phyloP scores from a whole-genome alignment of 768 basidiomycete genomes.

The Rhodotorula toruloides region DNA sequence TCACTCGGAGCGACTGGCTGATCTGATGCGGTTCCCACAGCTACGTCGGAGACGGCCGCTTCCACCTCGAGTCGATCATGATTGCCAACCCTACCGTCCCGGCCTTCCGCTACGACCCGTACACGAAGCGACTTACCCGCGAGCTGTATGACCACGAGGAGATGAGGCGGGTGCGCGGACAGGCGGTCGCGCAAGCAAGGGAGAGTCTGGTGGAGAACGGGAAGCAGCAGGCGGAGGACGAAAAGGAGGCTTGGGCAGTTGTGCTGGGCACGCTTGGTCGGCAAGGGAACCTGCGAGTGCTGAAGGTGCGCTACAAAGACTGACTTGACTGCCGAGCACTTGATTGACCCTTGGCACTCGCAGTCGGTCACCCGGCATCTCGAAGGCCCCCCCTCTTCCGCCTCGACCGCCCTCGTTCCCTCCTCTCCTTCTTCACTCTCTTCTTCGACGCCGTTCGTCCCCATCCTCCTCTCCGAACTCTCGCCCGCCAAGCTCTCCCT shows the following conservation, averaged over 20 bases:
- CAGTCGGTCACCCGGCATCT: conserved; percentile 59
- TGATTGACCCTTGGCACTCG: not conserved
- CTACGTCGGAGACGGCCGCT: conserved; percentile 97
- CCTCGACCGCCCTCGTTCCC: conserved; percentile 43
- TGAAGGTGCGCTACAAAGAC: conserved; percentile 56
- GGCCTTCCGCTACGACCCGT: conserved; percentile 96
- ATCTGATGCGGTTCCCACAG: not conserved
- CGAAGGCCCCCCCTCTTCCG: conserved; percentile 57
- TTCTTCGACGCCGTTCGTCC: conserved; percentile 51
- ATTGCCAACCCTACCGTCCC: conserved; percentile 94
- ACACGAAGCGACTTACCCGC: conserved; percentile 90
- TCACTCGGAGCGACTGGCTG: not conserved
- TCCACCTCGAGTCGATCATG: conserved; percentile 98
- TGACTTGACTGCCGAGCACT: not conserved
- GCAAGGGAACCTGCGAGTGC: conserved; percentile 85
- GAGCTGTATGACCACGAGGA: conserved; percentile 83
- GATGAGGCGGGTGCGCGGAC: conserved; percentile 70
- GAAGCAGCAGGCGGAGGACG: conserved; percentile 10
- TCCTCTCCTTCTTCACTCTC: not conserved
- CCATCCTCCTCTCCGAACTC: conserved; percentile 91
- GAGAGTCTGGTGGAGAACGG: conserved; percentile 50
- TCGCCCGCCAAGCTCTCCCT: conserved; percentile 87
- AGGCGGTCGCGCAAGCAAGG: conserved; percentile 70
- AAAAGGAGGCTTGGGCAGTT: conserved; percentile 65
- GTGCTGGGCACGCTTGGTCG: conserved; percentile 89